Evolutionary conservation across 371 early-diverging fungal genomes (phyloP).

Genomic region (Zancudomyces culisetae): DNA sequence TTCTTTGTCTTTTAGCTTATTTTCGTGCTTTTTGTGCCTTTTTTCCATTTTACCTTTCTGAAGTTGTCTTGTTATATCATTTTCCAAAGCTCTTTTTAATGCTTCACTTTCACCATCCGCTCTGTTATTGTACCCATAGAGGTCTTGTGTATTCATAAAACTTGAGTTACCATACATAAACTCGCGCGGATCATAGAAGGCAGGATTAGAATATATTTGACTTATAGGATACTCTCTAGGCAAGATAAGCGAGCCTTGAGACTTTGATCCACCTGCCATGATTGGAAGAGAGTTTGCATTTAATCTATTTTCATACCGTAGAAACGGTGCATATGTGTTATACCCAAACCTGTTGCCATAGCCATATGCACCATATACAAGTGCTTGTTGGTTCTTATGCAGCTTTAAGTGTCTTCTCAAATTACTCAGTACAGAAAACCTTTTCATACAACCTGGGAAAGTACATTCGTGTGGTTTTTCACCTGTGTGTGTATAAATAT

Average conservation of each 20-base stretch:
- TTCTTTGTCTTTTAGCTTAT: too few relatives aligned
- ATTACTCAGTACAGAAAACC: conserved; percentile 58
- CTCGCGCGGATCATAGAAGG: not conserved
- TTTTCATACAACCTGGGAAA: conserved; percentile 38
- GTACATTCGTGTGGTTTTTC: conserved; percentile 51
- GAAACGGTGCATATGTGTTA: not conserved
- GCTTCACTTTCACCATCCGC: too few relatives aligned
- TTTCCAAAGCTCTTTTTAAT: too few relatives aligned
- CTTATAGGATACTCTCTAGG: not conserved
- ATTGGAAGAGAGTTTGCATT: not conserved
- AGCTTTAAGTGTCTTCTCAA: conserved; percentile 45
- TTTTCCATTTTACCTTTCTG: too few relatives aligned
- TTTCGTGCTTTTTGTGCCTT: too few relatives aligned
- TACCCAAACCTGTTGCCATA: not conserved
- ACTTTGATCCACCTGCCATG: not conserved
- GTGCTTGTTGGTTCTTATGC: conserved; percentile 6
- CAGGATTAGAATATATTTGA: not conserved
- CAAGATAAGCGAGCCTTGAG: not conserved
- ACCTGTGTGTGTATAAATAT: conserved; percentile 55
- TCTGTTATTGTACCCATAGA: too few relatives aligned
- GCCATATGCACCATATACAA: not conserved
- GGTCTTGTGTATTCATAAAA: too few relatives aligned
- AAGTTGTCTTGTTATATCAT: too few relatives aligned
- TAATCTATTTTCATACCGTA: too few relatives aligned
- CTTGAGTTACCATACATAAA: not conserved